Evolutionary conservation across 2,329 filamentous ascomycete genomes (phyloP), one percentile per base, ranked within the genome.

Genomic region (Arthroderma uncinatum): DNA sequence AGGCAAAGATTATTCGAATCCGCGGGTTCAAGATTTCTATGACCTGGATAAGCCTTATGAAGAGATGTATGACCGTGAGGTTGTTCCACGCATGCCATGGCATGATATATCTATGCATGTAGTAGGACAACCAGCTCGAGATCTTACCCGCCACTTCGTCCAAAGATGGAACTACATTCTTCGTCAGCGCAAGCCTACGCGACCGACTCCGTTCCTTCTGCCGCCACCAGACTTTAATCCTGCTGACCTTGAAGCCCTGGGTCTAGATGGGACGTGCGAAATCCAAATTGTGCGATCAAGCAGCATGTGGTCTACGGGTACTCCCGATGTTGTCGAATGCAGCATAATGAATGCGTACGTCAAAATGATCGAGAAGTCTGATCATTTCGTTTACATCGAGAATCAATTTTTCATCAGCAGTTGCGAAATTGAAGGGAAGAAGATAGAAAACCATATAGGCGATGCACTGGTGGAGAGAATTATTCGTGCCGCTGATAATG

Each of bases 1-100:
- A 0, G 93, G 93, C 0, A 93, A 98, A 67, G 93, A 98, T 66
- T 97, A 94, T 76, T 97, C 97, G 71, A 97, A 97, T 72, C 96
- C 95, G 70, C 84, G 92, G 36, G 85, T 97, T 64, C 89, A 95
- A 85, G 93, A 98, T 66, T 98, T 97, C 69, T 81, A 96, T 64
- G 86, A 85, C 28, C 92, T 97, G 0, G 72, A 88, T 37, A 86
- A 96, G 67, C 97, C 92, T 90, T 89, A 93, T 71, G 82, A 86
- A 56, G 97, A 98, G 63, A 89, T 95, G 70, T 77, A 97, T n/a
- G 89, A 84, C 71, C 97, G 97, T 72, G 83, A 87, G 2, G 89
- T 96, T 54, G 93, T 86, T 65, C 92, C 91, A 6, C 85, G 93
- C 30, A 97, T 98, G 93, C 92, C 93, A 0, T 98, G 93, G 93